phyloP scores from a whole-genome alignment of 768 basidiomycete species.

The Termitomyces sp. region DNA sequence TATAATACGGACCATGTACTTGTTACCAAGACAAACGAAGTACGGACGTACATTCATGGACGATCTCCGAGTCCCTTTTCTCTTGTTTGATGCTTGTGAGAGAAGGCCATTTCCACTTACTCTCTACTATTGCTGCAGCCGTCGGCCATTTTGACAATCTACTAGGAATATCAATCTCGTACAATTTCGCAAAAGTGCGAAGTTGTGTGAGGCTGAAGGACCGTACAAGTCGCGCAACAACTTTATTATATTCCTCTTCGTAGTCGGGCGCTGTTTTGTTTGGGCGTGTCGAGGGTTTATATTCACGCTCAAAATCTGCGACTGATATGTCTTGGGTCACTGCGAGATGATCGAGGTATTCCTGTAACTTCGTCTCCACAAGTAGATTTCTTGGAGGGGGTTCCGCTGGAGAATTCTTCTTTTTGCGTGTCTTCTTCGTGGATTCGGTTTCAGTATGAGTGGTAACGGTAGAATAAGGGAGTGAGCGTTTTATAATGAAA shows the following conservation, averaged over 20 bases:
- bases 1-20: slow-evolving; percentile 21
- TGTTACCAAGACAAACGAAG: neutral
- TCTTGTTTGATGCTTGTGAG: slow-evolving; percentile 45
- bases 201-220: slow-evolving; percentile 66
- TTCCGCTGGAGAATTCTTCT: neutral
- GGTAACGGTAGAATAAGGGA: neutral
- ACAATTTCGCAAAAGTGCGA: slow-evolving; percentile 44
- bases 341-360: slow-evolving; percentile 51
- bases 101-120: slow-evolving; percentile 67
- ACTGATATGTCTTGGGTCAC: slow-evolving; percentile 45
- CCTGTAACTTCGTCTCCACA: slow-evolving; percentile 43
- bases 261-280: slow-evolving; percentile 34
- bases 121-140: slow-evolving; percentile 53
- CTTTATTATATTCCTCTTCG: slow-evolving; percentile 43
- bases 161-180: slow-evolving; percentile 31
- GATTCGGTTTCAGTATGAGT: neutral
- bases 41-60: slow-evolving; percentile 37
- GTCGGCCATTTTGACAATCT: slow-evolving; percentile 33
- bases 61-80: slow-evolving; percentile 44
- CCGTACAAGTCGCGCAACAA: slow-evolving; percentile 47
- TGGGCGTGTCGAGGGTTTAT: slow-evolving; percentile 38
- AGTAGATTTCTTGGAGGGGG: slow-evolving; percentile 22
- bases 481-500: neutral
- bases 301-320: slow-evolving; percentile 52
- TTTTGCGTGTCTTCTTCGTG: neutral